Evolutionary conservation across 306 rosid genomes (phyloP).

Genomic region (Astragalus glycyphyllos): DNA sequence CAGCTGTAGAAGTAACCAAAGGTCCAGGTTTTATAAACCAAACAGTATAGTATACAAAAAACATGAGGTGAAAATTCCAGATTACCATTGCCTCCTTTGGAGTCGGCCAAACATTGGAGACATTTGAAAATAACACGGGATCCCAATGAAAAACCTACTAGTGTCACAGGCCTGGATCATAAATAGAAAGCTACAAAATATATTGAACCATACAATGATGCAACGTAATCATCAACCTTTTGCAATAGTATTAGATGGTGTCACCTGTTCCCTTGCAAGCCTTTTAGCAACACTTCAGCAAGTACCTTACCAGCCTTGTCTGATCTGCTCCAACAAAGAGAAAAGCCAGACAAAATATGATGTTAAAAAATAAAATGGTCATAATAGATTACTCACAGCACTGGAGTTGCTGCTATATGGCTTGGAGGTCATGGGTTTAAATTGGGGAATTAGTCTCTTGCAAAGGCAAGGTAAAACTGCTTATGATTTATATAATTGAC

Average conservation of each 20-base stretch:
- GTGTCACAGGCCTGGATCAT: slow-evolving; percentile 75
- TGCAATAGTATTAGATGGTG: slow-evolving; percentile 43
- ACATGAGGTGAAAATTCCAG: slow-evolving; percentile 15
- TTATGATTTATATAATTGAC: neutral
- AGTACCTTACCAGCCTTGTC: slow-evolving; percentile 76
- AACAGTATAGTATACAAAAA: slow-evolving; percentile 33
- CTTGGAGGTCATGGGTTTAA: neutral
- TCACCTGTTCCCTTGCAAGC: slow-evolving; percentile 74
- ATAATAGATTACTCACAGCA: neutral
- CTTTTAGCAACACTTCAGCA: slow-evolving; percentile 61
- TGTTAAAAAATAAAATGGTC: slow-evolving; percentile 12
- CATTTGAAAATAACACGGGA: slow-evolving; percentile 73
- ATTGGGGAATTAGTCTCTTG: neutral
- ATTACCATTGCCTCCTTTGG: slow-evolving; percentile 63
- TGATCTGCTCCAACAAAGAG: slow-evolving; percentile 57
- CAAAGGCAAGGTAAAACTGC: neutral
- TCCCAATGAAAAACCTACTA: slow-evolving; percentile 70
- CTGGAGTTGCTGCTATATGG: neutral
- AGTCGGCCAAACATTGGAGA: slow-evolving; percentile 58
- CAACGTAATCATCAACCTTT: slow-evolving; percentile 32
- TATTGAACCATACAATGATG: slow-evolving; percentile 40
- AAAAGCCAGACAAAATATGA: slow-evolving; percentile 23
- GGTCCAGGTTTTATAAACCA: slow-evolving; percentile 24
- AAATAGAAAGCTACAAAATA: slow-evolving; percentile 42
- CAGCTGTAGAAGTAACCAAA: slow-evolving; percentile 51